Evolutionary conservation across 345 rosid genomes (phyloP), one percentile per base, ranked within the genome.

Genomic region (Noccaea bulbosa): DNA sequence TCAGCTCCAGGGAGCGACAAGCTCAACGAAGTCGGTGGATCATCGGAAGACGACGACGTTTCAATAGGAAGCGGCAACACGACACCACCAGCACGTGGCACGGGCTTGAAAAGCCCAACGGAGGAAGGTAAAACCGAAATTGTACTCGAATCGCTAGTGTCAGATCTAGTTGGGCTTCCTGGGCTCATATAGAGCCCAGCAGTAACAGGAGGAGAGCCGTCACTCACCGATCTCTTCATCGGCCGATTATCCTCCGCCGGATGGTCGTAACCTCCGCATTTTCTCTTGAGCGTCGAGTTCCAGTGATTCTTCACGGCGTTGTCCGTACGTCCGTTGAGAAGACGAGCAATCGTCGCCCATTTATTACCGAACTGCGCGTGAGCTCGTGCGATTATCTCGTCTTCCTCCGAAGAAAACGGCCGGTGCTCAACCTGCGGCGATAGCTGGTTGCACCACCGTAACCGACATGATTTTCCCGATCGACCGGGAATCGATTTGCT

Each of bases 271-370:
- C 69, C 52, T 1, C 62, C 69, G 44, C 77, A 88, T 85, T 90
- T 90, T 20, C 98, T 78, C 78, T 93, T 92, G 4, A 92, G 84
- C 30, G 98, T 92, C 3, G 98, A 92, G 83, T 92, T 92, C 98
- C 98, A 92, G 77, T 92, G 98, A 72, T 92, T 92, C 79, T 92
- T 92, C 33, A 90, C 84, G 45, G 97, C 95, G 95, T 90, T 92
- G 65, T 90, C 97, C 11, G 98, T 92, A 15, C 98, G 95, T 33
- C 98, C 98, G 69, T 85, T 83, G 70, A 92, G 93, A 7, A 92
- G 93, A 37, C 98, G 89, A 2, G 98, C 98, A 70, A 92, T 90
- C 46, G 96, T 86, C 4, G 98, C 98, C 98, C 98, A 92, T 81
- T 90, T 92, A 79, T 92, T 92, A 38, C 98, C 98, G 59, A 90